Evolutionary conservation across 371 early-diverging fungal genomes (phyloP), one percentile per base, ranked within the genome.

Genomic region (Parasitella parasitica): DNA sequence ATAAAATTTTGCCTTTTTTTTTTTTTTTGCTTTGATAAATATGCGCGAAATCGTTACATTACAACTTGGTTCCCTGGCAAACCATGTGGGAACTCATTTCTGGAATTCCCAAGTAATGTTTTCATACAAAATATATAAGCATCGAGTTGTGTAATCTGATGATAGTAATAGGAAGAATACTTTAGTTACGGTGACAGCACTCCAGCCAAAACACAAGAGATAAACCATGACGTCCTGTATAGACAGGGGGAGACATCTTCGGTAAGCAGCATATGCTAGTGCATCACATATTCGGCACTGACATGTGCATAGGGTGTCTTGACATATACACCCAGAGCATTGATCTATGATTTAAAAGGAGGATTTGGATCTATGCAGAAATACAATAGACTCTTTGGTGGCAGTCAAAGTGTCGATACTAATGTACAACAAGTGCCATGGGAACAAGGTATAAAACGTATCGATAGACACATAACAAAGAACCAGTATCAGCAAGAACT

Each of bases 1-100:
- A 39, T 36, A 60, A 60, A 34, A 50, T 12, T 54, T 28, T 12
- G 24, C 11, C 32, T 54, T 24, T 43, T 38, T 6, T 20, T 57
- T 28, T 52, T 22, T 39, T 51, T 43, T 28, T 24, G 26, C 41
- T 60, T 54, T 24, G 36, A 28, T 20, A 59, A 38, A 24, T 12
- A 91, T 92, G 91, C 85, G 86, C 49, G 95, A 95, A 65, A 89
- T 96, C 27, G 67, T 96, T 24, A 95, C 97, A 9, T 66, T 97
- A 34, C 96, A 97, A 73, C 76, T 95, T 57, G 97, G 97, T 26
- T 86, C 90, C 22, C 62, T 77, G 30, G 85, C 96, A 37, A 95
- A 94, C 71, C 92, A 82, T 69, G 91, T 93, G 8, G 97, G 94
- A 2, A 86, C 94, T 11, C 96, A 96, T 76, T 91, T 86, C 69